A percentile compares a stretch with the other conserved stretches of the same genome.
phyloP scores from a whole-genome alignment of 306 rosid species.

The Herpetospermum pedunculosum region DNA sequence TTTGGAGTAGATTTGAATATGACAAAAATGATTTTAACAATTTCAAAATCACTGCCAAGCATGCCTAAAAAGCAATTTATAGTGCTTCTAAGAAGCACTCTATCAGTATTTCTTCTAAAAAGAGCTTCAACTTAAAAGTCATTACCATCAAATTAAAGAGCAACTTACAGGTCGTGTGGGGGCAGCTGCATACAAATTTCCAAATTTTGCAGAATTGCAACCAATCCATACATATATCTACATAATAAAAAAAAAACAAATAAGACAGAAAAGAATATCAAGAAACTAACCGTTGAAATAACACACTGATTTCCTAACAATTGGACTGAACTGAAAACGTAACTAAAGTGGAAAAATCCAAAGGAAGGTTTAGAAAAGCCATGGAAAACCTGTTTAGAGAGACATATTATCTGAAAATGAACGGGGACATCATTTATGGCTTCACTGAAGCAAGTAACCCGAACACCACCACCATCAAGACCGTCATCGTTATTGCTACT shows the following conservation, averaged over 20 bases:
- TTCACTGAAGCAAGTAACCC: constrained; percentile 52
- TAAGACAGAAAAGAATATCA: background rate
- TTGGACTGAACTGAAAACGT: background rate
- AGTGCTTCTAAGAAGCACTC: background rate
- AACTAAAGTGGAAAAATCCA: background rate
- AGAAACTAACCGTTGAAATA: background rate
- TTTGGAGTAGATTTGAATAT: no score
- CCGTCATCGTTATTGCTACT: background rate
- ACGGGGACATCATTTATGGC: constrained; percentile 44
- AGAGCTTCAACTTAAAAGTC: background rate
- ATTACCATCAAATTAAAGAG: background rate
- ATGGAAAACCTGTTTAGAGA: constrained; percentile 54
- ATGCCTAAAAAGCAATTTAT: no score
- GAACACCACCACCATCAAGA: constrained; percentile 18
- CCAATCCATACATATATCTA: constrained; percentile 88
- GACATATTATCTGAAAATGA: constrained; percentile 72
- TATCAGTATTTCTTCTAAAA: background rate
- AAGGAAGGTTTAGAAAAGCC: background rate
- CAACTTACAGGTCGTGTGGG: constrained; percentile 57
- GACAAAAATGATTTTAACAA: no score
- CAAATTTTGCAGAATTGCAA: constrained; percentile 67
- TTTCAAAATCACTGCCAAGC: no score
- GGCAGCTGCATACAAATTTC: constrained; percentile 77
- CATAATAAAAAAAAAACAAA: background rate
- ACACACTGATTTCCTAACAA: background rate